Conservation (phyloP, 2,329 filamentous ascomycete genomes). For the Neonectria magnoliae region DNA sequence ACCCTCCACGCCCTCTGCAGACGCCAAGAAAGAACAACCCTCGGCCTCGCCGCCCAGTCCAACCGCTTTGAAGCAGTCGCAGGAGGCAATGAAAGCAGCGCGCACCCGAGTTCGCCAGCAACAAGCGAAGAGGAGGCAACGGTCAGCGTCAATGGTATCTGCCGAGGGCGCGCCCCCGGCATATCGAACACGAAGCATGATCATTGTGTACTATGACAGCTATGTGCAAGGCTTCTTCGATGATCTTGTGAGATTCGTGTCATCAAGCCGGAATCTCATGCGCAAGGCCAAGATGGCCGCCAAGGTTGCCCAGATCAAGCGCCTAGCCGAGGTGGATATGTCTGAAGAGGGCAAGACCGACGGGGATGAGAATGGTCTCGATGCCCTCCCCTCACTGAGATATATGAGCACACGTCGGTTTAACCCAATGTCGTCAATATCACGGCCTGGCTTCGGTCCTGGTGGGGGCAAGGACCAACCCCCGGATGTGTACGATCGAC, state of each 20-base stretch:
- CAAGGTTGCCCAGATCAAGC: conserved; percentile 73
- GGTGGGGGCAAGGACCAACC: conserved; percentile 37
- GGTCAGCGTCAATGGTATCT: conserved; percentile 63
- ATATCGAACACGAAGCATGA: conserved; percentile 77
- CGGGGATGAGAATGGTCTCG: conserved; percentile 44
- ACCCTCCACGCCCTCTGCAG: conserved; percentile 34
- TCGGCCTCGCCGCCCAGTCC: conserved; percentile 31
- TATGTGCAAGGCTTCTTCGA: conserved; percentile 87
- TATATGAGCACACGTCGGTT: conserved; percentile 53
- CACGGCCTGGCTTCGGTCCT: conserved; percentile 38
- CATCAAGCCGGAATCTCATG: conserved; percentile 82
- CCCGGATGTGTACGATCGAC: conserved; percentile 71
- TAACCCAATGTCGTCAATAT: conserved; percentile 44
- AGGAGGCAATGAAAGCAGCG: conserved; percentile 57
- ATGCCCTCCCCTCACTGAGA: conserved; percentile 51
- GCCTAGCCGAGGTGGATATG: conserved; percentile 67
- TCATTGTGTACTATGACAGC: conserved; percentile 93
- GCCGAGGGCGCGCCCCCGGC: conserved; percentile 60
- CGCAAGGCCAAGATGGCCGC: conserved; percentile 89
- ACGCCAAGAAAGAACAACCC: conserved; percentile 41
- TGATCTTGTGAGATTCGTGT: conserved; percentile 82
- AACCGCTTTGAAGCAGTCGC: conserved; percentile 49
- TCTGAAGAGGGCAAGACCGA: conserved; percentile 59
- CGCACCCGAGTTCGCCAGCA: conserved; percentile 54
- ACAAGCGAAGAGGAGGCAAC: conserved; percentile 60